phyloP scores from a whole-genome alignment of 2,329 filamentous ascomycete species.

The Byssoonygena ceratinophila region DNA sequence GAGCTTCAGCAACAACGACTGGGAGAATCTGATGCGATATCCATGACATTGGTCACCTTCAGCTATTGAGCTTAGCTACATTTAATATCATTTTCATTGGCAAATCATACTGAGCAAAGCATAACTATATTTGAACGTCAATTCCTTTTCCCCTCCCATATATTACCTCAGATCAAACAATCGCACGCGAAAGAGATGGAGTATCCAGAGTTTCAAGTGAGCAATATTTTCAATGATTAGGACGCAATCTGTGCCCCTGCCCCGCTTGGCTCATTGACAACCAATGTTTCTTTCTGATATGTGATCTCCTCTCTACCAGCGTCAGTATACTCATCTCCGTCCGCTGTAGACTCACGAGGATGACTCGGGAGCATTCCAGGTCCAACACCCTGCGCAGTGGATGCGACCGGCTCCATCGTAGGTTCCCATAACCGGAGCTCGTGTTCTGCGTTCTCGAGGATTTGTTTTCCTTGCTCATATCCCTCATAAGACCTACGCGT shows the following conservation, averaged over 20 bases:
- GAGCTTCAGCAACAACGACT: not conserved
- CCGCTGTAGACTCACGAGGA: not conserved
- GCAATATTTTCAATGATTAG: not conserved
- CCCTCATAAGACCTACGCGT: conserved; percentile 57
- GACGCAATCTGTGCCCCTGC: conserved; percentile 6
- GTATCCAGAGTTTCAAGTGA: not conserved
- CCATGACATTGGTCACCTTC: not conserved
- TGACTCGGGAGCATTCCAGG: conserved; percentile 1
- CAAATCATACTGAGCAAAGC: no score
- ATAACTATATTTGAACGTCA: no score
- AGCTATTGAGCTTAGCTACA: not conserved
- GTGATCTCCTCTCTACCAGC: not conserved
- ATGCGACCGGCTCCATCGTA: conserved; percentile 42
- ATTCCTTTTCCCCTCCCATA: not conserved
- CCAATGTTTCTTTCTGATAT: conserved; percentile 1
- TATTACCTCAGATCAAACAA: not conserved
- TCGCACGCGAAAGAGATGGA: not conserved
- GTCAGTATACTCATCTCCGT: conserved; percentile 2
- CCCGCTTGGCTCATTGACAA: not conserved
- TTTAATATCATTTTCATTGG: not conserved
- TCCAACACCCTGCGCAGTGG: conserved; percentile 6
- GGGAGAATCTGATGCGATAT: not conserved
- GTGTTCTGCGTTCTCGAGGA: conserved; percentile 85
- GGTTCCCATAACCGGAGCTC: conserved; percentile 68
- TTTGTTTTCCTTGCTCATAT: conserved; percentile 59